Evolutionary conservation across 1,284 basidiomycete genomes (phyloP), one percentile per base, ranked within the genome.

Genomic region (Fomitopsis betulina): DNA sequence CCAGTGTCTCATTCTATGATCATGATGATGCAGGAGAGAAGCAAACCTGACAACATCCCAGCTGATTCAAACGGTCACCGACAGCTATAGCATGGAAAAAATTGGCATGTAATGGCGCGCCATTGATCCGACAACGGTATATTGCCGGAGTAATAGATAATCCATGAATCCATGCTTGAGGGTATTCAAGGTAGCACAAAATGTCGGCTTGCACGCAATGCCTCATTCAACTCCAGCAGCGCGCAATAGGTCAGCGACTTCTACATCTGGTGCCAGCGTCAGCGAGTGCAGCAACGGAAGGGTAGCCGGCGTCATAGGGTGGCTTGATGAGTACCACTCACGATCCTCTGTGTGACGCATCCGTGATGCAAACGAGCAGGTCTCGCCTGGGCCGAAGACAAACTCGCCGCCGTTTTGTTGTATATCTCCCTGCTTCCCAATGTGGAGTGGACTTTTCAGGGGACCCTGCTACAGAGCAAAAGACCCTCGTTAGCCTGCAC

Each of bases 331-430:
- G 5, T 15, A 12, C 13, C 15, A 70, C 83, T 70, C 66, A 86
- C 84, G 85, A 67, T 87, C 84, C 64, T 84, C 78, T 0, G 83
- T 82, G 61, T 86, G 80, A 55, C 75, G 72, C 85, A 87, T 86
- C 3, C 79, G 73, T 45, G 76, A 79, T 4, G 79, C 78, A 58
- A 80, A 85, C 0, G 71, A 68, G 61, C 83, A 85, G 27, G 63
- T 63, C 39, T 66, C 55, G 25, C 68, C 73, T 71, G 38, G 19
- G n/a, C 82, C 83, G 53, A 87, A 75, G 25, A 87, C 69, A 60
- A 86, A 86, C 39, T 87, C 85, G 2, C 84, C 85, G 1, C 85
- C 85, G 0, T 83, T 70, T 65, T 88, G 85, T 0, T 79, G 75
- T 17, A 81, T 67, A 49, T 82, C 81, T 0, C 85, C 85, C 59